Evolutionary conservation across 495 filamentous ascomycete genomes (phyloP), one percentile per base, ranked within the genome.

Genomic region (Articulospora tetracladia): DNA sequence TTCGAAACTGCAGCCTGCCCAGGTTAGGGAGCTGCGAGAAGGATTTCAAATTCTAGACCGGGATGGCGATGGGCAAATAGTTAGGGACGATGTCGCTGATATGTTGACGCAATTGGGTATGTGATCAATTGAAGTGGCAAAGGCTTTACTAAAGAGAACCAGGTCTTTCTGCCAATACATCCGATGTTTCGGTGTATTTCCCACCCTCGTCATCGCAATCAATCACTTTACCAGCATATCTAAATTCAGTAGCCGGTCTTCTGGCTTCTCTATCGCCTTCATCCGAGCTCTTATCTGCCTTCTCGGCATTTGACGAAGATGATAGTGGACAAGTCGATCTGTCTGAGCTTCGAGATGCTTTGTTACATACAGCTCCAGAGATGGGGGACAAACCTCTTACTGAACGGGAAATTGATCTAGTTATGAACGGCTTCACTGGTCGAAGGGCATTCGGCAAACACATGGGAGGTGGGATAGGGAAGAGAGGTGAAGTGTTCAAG

Each of bases 221-320:
- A 1, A 84, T 95, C 65, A 92, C 88, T 51, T 85, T 98, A 41
- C 88, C 93, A 1, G 79, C 85, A 1, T 98, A 93, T 69, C 79
- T 98, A 17, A 90, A 87, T 63, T 86, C 84, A 8, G 77, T 98
- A 7, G 86, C 91, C 0, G 75, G 79, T 10, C 78, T 89, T 0
- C 75, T 98, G n/a, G 81, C 83, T 0, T 80, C 84, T 0, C 75
- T 97, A 19, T 91, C 88, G 0, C 83, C 87, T 2, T 83, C 83
- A 13, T 78, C 84, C 22, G 94, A 98, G 61, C 81, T 98, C 0
- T 66, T 88, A 1, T 91, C 89, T 6, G 94, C 95, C 0, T 91
- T 98, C 62, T 88, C 89, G 11, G 95, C 95, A 0, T 98, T 98
- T 64, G 94, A 98, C 66, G 90, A 95, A 62, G 91, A 95, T 63